Conservation (phyloP, 2,329 filamentous ascomycete species). For the Colletotrichum agaves region DNA sequence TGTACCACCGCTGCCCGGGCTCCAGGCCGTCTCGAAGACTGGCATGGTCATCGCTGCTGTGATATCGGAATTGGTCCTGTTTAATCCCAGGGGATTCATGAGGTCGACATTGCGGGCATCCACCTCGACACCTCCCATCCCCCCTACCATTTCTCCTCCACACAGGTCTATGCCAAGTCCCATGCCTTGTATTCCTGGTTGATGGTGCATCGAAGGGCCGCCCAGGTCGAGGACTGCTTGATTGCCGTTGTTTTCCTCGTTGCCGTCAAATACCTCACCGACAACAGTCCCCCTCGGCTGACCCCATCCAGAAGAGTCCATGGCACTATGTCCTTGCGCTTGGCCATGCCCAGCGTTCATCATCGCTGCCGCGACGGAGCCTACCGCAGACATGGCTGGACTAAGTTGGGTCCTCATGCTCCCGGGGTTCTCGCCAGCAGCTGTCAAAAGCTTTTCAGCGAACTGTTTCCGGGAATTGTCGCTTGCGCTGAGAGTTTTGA, state of each 20-base stretch:
- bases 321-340: background rate
- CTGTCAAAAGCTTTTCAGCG: slow-evolving; percentile 54
- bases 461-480: slow-evolving; percentile 56
- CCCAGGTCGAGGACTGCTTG: slow-evolving; percentile 20
- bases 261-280: slow-evolving; percentile 30
- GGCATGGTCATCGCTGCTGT: slow-evolving; percentile 30
- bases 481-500: slow-evolving; percentile 55
- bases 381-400: slow-evolving; percentile 41
- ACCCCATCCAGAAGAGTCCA: slow-evolving; percentile 16
- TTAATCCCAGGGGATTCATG: slow-evolving; percentile 34
- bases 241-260: slow-evolving; percentile 18
- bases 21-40: slow-evolving; percentile 32
- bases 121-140: slow-evolving; percentile 26
- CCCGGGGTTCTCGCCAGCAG: slow-evolving; percentile 53
- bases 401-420: slow-evolving; percentile 49
- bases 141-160: slow-evolving; percentile 2
- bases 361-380: slow-evolving; percentile 17
- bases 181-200: slow-evolving; percentile 16
- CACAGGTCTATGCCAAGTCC: slow-evolving; percentile 26
- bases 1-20: slow-evolving; percentile 30
- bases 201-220: slow-evolving; percentile 10
- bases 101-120: slow-evolving; percentile 30
- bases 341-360: slow-evolving; percentile 11
- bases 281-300: slow-evolving; percentile 26
- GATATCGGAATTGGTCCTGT: slow-evolving; percentile 36